Base-by-base conservation (phyloP, 2,329 filamentous ascomycete genomes). In the Ceratocystis diversiconidia region DNA sequence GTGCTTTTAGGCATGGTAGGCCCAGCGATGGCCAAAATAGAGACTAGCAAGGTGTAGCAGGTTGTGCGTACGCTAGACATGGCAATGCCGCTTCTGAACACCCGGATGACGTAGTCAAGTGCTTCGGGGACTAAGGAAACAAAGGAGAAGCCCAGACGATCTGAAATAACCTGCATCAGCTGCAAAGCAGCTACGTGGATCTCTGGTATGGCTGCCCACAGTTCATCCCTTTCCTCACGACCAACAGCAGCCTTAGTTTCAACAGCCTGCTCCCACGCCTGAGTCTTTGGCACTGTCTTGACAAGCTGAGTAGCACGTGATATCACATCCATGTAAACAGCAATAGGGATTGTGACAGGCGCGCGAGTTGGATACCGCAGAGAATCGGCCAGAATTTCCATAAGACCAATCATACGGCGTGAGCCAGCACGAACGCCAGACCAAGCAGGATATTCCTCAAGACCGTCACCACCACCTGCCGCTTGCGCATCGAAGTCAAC, bases 161-260 rank as follows among this genome's bases (percentile, higher is more conserved):
- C 74, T 25, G 84, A 72, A 59, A 94, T 72, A 10, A 77, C 74
- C 7, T 79, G 73, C 25, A 89, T 75, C 1, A 95, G 75, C 25
- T 81, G 75, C 64, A 95, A 76, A n/a, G 84, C 82, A 15, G 87
- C 84, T 15, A 85, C 75, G 71, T 96, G 90, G 48, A 96, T 82
- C 8, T 82, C 79, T 3, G 92, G 89, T 10, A 96, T 79, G 19
- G 83, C 78, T 60, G 81, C 77, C 83, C 88, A 92, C 2, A 96
- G 79, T 57, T 86, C 83, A 64, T 95, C 90, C 68, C 87, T 86
- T 74, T 96, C 92, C 62, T 95, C 89, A 68, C 87, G 83, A 41
- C 85, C 81, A 68, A 94, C 83, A 68, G 89, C 86, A 6, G 85
- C 79, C 70, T 91, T 92, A 67, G 85, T 79, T 68, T 86, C 82